phyloP scores from a whole-genome alignment of 1,284 basidiomycete genomes.

The Microbotryum silenes-acaulis region DNA sequence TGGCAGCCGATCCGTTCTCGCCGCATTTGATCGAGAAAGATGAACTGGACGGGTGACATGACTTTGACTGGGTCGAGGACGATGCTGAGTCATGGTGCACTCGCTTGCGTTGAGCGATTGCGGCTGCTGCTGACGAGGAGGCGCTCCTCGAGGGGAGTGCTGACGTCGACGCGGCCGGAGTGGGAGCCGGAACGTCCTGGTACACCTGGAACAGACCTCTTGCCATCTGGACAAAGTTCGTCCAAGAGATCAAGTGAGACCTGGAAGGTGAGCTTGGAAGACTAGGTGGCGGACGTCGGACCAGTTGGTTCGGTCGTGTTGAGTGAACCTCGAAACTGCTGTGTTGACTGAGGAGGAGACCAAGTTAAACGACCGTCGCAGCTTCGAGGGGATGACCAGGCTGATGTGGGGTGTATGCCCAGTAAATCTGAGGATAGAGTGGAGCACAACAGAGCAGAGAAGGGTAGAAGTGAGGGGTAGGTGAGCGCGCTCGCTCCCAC shows the following conservation, averaged over 20 bases:
- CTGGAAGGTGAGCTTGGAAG: neutral
- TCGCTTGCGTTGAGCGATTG: neutral
- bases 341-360: neutral
- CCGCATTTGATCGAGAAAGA: neutral
- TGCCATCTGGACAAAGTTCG: neutral
- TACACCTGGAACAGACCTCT: slow-evolving; percentile 1
- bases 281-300: too few species aligned
- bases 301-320: neutral
- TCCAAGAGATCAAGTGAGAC: neutral
- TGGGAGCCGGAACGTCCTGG: neutral
- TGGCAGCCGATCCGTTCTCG: neutral
- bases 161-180: neutral
- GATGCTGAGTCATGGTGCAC: neutral
- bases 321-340: neutral
- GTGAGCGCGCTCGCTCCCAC: too few species aligned
- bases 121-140: neutral
- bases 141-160: too few species aligned
- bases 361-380: neutral
- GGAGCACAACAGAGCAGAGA: too few species aligned
- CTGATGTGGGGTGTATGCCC: too few species aligned
- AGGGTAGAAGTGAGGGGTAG: too few species aligned
- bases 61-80: neutral
- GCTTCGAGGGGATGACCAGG: neutral
- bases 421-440: too few species aligned
- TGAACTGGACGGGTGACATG: neutral